These are phyloP conservation scores for Skeletonema potamos DNA, from an alignment of 108 stramenopile species.

Conservation along the genomic window DNA sequence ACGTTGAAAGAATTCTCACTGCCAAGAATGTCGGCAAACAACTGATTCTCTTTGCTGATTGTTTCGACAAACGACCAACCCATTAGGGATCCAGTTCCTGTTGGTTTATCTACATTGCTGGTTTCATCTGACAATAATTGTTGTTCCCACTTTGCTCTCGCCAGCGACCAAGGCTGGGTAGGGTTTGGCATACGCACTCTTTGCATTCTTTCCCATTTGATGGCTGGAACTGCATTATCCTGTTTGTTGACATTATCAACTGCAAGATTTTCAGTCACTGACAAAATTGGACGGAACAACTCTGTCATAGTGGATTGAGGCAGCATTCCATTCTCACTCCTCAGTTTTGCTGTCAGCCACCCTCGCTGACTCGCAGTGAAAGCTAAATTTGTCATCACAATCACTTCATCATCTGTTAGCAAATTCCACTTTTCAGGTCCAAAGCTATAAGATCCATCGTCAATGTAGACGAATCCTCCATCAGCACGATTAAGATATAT, in stretches of 20 bases:
- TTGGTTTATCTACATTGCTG: not conserved
- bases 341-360: conserved; percentile 7
- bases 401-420: conserved; percentile 2
- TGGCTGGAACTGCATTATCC: not conserved
- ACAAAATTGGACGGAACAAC: conserved; percentile 9
- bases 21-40: conserved; percentile 8
- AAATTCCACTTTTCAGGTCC: conserved; percentile 44
- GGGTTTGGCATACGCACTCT: conserved; percentile 44
- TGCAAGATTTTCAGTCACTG: not conserved
- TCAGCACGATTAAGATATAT: conserved; percentile 66
- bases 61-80: conserved; percentile 15
- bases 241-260: not conserved
- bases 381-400: conserved; percentile 33
- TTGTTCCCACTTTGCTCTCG: conserved; percentile 60
- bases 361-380: conserved; percentile 28
- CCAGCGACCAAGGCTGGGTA: conserved; percentile 53
- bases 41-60: not conserved
- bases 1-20: conserved; percentile 5
- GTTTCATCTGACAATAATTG: not conserved
- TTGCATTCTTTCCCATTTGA: conserved; percentile 10
- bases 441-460: conserved; percentile 53
- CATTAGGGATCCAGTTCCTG: not conserved
- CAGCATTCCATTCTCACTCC: not conserved
- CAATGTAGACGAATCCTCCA: conserved; percentile 70
- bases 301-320: conserved; percentile 4